A percentile compares a stretch with the other conserved stretches of the same genome.
phyloP scores from a whole-genome alignment of 2,329 filamentous ascomycete species.

The Colletotrichum liaoningense region DNA sequence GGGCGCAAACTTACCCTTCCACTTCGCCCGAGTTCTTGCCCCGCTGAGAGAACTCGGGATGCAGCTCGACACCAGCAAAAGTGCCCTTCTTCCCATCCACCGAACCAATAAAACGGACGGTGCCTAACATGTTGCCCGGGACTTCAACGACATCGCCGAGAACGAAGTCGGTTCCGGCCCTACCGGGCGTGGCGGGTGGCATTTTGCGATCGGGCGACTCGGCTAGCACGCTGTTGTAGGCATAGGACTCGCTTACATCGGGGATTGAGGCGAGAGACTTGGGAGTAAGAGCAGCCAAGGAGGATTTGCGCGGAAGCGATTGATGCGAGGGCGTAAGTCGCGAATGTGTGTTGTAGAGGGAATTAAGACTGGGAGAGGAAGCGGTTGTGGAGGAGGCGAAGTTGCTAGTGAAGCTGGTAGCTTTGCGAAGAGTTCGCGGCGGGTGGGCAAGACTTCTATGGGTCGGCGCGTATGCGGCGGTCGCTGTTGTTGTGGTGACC shows the following conservation, averaged over 20 bases:
- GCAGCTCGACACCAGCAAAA: conserved; percentile 93
- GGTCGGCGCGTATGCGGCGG: conserved; percentile 34
- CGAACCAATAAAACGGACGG: conserved; percentile 86
- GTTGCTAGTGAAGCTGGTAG: conserved; percentile 47
- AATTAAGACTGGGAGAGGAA: conserved; percentile 70
- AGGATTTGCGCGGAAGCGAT: conserved; percentile 75
- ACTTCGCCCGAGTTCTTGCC: conserved; percentile 98
- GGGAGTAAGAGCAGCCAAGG: conserved; percentile 75
- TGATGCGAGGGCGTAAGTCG: conserved; percentile 50
- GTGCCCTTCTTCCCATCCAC: conserved; percentile 90
- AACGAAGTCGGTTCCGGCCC: conserved; percentile 66
- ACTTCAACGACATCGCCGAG: conserved; percentile 91
- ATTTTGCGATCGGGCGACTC: conserved; percentile 58
- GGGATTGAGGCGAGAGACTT: conserved; percentile 73
- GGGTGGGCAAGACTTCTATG: conserved; percentile 35
- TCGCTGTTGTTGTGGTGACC: conserved; percentile 36
- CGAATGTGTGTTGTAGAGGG: conserved; percentile 61
- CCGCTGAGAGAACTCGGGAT: conserved; percentile 80
- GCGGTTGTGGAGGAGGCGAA: conserved; percentile 53
- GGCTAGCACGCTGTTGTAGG: conserved; percentile 65
- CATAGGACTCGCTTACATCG: conserved; percentile 74
- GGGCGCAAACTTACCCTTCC: conserved; percentile 75
- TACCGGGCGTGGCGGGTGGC: conserved; percentile 65
- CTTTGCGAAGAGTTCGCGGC: conserved; percentile 55
- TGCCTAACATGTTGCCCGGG: conserved; percentile 91